A percentile compares a stretch with the other conserved stretches of the same genome.
These are phyloP conservation scores for Craspedostauros australis DNA, from an alignment of 108 stramenopile genomes.

Conservation along the genomic window DNA sequence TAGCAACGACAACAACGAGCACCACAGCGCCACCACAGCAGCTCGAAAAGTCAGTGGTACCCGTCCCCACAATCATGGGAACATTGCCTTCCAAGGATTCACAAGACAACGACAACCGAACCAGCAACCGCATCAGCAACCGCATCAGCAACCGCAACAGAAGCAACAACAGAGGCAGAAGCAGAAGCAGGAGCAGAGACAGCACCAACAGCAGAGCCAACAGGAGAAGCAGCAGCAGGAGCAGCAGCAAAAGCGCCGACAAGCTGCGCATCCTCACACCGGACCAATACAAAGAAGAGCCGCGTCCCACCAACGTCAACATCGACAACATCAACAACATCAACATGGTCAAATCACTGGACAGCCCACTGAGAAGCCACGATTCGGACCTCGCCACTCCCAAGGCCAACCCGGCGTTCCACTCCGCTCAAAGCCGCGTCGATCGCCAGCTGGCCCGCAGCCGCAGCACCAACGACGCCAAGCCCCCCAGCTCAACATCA, in stretches of 20 bases:
- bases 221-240: not conserved
- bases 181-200: not conserved
- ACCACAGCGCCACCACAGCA: not conserved
- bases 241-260: no score
- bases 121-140: not conserved
- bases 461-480: not conserved
- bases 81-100: conserved; percentile 12
- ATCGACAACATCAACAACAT: no score
- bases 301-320: no score
- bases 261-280: no score
- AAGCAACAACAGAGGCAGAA: not conserved
- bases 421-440: not conserved
- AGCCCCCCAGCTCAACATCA: not conserved
- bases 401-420: not conserved
- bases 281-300: no score
- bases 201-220: not conserved
- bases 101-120: not conserved
- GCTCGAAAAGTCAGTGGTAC: not conserved
- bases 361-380: no score
- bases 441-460: not conserved
- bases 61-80: conserved; percentile 6
- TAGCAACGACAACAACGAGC: no score
- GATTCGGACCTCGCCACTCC: no score
- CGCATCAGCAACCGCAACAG: not conserved
- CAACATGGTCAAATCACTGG: no score